Percentiles rank a stretch among this genome's conserved stretches.
Conservation (phyloP, 176 grass and related monocot species). For the Stipa capillata region DNA sequence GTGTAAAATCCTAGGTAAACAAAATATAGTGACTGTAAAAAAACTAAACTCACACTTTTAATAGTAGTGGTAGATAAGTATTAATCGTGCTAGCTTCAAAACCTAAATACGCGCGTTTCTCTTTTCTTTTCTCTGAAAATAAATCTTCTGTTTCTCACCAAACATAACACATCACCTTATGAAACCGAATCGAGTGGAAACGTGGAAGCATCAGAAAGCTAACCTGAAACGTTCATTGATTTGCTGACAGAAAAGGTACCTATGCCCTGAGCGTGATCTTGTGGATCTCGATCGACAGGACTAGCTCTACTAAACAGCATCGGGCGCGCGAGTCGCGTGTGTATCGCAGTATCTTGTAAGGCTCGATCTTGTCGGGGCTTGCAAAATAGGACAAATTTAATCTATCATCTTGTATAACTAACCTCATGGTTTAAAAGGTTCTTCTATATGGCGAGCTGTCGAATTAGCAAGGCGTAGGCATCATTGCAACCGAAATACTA, state of each 20-base stretch:
- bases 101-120: too few relatives aligned
- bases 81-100: not conserved
- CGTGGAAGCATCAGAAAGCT: not conserved
- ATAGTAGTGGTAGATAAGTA: too few relatives aligned
- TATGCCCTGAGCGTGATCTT: not conserved
- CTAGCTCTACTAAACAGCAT: slow-evolving; percentile 7
- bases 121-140: not conserved
- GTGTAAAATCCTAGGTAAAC: too few relatives aligned
- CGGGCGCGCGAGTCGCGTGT: not conserved
- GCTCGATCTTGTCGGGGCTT: not conserved
- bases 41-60: too few relatives aligned
- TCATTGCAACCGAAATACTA: slow-evolving; percentile 7
- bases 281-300: not conserved
- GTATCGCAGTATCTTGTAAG: slow-evolving; percentile 1
- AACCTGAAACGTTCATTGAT: not conserved
- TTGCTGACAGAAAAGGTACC: not conserved
- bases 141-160: not conserved
- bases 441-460: not conserved
- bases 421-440: not conserved
- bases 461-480: not conserved
- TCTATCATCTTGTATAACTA: slow-evolving; percentile 12
- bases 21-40: too few relatives aligned
- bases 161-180: not conserved
- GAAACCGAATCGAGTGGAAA: not conserved
- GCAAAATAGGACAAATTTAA: slow-evolving; percentile 10